These are phyloP conservation scores for Populus tremula DNA, from an alignment of 345 rosid genomes.

Conservation along the genomic window DNA sequence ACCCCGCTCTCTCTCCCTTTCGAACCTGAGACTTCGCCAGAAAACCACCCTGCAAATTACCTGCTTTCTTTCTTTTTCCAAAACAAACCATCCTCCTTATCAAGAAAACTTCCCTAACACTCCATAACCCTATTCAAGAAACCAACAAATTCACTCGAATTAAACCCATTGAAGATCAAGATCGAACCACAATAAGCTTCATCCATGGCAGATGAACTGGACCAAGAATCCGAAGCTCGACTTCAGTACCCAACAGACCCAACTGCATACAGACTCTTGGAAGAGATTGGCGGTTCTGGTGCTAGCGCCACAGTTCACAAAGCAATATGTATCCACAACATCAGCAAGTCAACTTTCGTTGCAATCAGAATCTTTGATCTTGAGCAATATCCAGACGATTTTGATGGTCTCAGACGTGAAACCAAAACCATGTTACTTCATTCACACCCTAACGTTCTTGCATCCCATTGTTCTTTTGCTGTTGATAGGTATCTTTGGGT, in stretches of 20 bases:
- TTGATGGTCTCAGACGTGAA: slow-evolving; percentile 65
- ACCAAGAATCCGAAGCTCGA: slow-evolving; percentile 8
- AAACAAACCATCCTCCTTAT: neutral
- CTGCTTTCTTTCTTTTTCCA: slow-evolving; percentile 5
- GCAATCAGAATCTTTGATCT: slow-evolving; percentile 86
- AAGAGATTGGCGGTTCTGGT: slow-evolving; percentile 60
- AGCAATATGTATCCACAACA: slow-evolving; percentile 58
- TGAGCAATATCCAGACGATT: slow-evolving; percentile 49
- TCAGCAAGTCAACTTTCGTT: slow-evolving; percentile 40
- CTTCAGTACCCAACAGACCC: slow-evolving; percentile 55
- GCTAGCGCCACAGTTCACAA: slow-evolving; percentile 71
- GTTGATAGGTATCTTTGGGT: slow-evolving; percentile 79
- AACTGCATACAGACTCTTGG: slow-evolving; percentile 50
- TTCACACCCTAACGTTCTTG: slow-evolving; percentile 79
- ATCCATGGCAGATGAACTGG: slow-evolving; percentile 3
- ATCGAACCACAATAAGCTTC: neutral
- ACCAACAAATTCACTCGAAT: no score
- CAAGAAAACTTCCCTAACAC: neutral
- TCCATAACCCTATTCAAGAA: neutral
- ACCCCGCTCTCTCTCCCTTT: slow-evolving; percentile 8
- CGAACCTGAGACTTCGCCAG: slow-evolving; percentile 28
- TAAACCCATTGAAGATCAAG: neutral
- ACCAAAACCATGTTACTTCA: slow-evolving; percentile 74
- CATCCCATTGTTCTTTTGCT: slow-evolving; percentile 72
- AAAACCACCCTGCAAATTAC: slow-evolving; percentile 18